Evolutionary conservation across 2,329 filamentous ascomycete species (phyloP).

Genomic region (Hypoxylon sp.): DNA sequence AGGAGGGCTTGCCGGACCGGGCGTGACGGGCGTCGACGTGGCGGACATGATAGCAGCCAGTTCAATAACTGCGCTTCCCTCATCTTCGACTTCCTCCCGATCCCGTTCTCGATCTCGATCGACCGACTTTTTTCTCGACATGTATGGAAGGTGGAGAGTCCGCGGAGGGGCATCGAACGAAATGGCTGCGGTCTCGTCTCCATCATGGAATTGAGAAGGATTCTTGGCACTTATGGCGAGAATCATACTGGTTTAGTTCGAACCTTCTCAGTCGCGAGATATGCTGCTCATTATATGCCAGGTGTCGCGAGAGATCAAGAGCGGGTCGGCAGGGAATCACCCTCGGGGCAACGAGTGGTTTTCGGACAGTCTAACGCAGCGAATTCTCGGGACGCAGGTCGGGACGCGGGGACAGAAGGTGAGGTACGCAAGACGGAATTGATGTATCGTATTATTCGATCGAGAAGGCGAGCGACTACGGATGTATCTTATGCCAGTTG

Average conservation of each 20-base stretch:
- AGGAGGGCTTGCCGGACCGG: constrained; percentile 65
- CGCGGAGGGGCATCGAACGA: constrained; percentile 45
- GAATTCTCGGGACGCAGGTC: background rate
- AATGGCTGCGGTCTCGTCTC: constrained; percentile 40
- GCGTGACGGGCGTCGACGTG: constrained; percentile 66
- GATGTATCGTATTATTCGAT: background rate
- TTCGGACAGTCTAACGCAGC: background rate
- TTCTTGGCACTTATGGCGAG: constrained; percentile 45
- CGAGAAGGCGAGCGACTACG: background rate
- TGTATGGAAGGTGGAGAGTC: constrained; percentile 45
- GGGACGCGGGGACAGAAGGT: background rate
- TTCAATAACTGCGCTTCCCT: constrained; percentile 57
- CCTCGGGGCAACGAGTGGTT: background rate
- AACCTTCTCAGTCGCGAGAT: constrained; percentile 22
- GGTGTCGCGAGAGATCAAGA: background rate
- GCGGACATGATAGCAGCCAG: constrained; percentile 60
- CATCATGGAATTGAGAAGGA: constrained; percentile 42
- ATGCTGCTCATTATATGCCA: constrained; percentile 43
- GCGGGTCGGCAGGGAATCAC: constrained; percentile 13
- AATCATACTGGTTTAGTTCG: constrained; percentile 35
- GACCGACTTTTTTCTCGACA: constrained; percentile 45
- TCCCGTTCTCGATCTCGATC: constrained; percentile 38
- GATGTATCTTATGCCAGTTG: background rate
- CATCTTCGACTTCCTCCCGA: constrained; percentile 51
- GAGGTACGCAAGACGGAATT: background rate